Evolutionary conservation across 2,329 filamentous ascomycete genomes (phyloP).

Genomic region (Rutstroemia sp.): DNA sequence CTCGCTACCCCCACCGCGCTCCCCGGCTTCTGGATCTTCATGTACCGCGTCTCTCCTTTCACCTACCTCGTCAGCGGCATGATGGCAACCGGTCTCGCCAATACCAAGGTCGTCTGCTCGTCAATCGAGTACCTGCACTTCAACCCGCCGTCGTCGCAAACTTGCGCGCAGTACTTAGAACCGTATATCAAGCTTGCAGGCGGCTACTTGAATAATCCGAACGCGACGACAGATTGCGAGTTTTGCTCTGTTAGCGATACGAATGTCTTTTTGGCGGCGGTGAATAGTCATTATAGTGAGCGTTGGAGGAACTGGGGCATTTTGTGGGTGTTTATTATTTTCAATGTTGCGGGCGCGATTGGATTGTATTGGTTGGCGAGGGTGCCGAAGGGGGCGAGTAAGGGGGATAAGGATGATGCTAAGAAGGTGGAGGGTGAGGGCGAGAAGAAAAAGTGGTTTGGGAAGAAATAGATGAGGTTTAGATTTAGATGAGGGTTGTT

Average conservation of each 20-base stretch:
- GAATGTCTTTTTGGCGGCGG: constrained; percentile 41
- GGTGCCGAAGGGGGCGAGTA: constrained; percentile 35
- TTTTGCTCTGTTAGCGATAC: constrained; percentile 48
- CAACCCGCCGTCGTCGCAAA: constrained; percentile 48
- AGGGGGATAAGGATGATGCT: constrained; percentile 6
- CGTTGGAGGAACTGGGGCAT: constrained; percentile 64
- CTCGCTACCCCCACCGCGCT: constrained; percentile 55
- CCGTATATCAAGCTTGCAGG: constrained; percentile 41
- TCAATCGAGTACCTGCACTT: constrained; percentile 64
- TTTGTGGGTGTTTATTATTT: constrained; percentile 35
- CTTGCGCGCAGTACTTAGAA: constrained; percentile 52
- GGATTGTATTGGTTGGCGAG: constrained; percentile 46
- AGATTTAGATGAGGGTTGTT: too few species aligned
- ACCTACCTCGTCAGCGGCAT: constrained; percentile 74
- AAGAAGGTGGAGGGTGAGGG: neutral
- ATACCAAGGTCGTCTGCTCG: constrained; percentile 58
- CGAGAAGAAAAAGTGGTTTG: constrained; percentile 3
- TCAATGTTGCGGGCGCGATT: constrained; percentile 46
- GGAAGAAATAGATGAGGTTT: neutral
- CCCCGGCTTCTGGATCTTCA: constrained; percentile 76
- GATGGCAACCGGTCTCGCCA: constrained; percentile 62
- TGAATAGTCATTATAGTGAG: constrained; percentile 47
- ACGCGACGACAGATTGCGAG: constrained; percentile 43
- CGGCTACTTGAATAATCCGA: constrained; percentile 46
- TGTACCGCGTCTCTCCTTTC: constrained; percentile 77